These are phyloP conservation scores for Scutellaria minor DNA, from an alignment of 257 asterid genomes.

Conservation along the genomic window DNA sequence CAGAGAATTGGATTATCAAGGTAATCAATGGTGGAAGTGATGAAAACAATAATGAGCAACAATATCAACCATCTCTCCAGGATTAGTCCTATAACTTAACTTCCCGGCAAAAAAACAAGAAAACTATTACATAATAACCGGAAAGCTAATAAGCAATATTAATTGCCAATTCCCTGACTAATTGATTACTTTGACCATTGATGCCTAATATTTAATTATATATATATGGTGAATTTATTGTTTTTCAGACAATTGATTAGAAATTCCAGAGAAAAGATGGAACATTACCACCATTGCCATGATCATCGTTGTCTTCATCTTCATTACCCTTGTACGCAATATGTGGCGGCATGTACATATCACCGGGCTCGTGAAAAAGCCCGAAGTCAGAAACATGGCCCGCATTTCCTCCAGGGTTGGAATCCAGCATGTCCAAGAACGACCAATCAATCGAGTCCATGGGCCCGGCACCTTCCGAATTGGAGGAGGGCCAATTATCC, in stretches of 20 bases:
- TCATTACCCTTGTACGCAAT: neutral
- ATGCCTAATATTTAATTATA: too few relatives aligned
- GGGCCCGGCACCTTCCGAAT: constrained; percentile 30
- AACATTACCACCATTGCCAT: constrained; percentile 40
- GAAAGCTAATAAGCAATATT: constrained; percentile 13
- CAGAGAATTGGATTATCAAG: too few relatives aligned
- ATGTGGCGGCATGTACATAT: constrained; percentile 49
- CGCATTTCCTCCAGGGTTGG: neutral
- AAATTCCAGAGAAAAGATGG: constrained; percentile 61
- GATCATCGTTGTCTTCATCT: constrained; percentile 2
- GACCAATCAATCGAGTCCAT: constrained; percentile 53
- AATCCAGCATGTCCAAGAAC: constrained; percentile 46
- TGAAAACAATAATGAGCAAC: neutral
- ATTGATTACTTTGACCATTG: neutral
- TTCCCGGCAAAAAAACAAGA: constrained; percentile 22
- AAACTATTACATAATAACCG: neutral
- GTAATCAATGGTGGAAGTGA: too few relatives aligned
- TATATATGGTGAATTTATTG: too few relatives aligned
- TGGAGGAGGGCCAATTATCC: constrained; percentile 26
- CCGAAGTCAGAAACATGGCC: constrained; percentile 44
- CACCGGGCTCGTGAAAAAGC: constrained; percentile 50
- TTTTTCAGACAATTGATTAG: constrained; percentile 6
- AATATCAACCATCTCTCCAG: neutral
- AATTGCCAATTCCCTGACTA: neutral
- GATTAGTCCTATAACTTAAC: neutral